Percentiles rank a stretch among this genome's conserved stretches.
These are phyloP conservation scores for Heterobasidion annosum DNA, from an alignment of 1,284 basidiomycete species.

Conservation along the genomic window DNA sequence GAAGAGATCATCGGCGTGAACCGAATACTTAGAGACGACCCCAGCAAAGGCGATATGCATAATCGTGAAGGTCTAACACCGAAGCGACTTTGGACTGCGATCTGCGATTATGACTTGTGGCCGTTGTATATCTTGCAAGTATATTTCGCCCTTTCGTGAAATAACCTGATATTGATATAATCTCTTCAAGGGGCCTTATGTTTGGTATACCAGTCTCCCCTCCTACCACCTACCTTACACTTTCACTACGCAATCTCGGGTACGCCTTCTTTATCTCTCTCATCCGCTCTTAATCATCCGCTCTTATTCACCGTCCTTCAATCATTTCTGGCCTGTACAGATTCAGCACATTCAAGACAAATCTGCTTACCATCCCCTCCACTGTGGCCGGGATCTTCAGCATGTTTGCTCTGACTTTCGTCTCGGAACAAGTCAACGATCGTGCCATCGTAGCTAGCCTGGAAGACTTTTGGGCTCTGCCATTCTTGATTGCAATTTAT, in stretches of 20 bases:
- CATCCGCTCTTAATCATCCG: not conserved
- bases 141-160: slow-evolving; percentile 11
- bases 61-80: slow-evolving; percentile 60
- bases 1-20: slow-evolving; percentile 48
- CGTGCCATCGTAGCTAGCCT: slow-evolving; percentile 31
- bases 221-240: slow-evolving; percentile 47
- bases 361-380: slow-evolving; percentile 51
- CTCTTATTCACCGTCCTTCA: no score
- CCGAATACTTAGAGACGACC: slow-evolving; percentile 61
- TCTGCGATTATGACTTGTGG: slow-evolving; percentile 64
- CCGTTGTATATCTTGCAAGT: slow-evolving; percentile 53
- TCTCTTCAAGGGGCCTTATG: slow-evolving; percentile 25
- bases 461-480: slow-evolving; percentile 42
- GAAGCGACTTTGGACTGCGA: slow-evolving; percentile 43
- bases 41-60: slow-evolving; percentile 68
- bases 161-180: not conserved
- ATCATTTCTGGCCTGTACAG: slow-evolving; percentile 16
- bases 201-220: slow-evolving; percentile 41
- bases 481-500: slow-evolving; percentile 41
- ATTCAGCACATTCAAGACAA: slow-evolving; percentile 52
- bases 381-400: slow-evolving; percentile 22
- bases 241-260: slow-evolving; percentile 53
- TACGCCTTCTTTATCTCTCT: slow-evolving; percentile 12
- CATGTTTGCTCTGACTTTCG: slow-evolving; percentile 13
- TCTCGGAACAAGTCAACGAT: slow-evolving; percentile 13